These are phyloP conservation scores for Ustilago loliicola DNA, from an alignment of 1,284 basidiomycete genomes.

Conservation along the genomic window DNA sequence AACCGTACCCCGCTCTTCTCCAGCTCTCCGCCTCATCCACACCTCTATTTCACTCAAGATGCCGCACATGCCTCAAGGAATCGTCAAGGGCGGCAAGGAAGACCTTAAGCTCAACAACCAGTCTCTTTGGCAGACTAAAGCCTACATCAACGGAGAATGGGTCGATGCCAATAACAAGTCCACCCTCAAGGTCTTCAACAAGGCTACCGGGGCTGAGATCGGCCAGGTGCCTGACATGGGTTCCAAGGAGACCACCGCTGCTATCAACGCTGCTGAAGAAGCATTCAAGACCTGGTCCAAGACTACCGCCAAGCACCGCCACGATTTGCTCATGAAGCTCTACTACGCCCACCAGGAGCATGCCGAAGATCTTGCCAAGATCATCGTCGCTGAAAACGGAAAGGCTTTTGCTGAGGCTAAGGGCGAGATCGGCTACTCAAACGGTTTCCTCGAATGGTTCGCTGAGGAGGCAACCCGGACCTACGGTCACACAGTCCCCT, in stretches of 20 bases:
- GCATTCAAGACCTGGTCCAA: slow-evolving; percentile 65
- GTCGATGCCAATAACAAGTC: slow-evolving; percentile 50
- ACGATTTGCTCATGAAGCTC: slow-evolving; percentile 65
- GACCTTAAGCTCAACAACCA: slow-evolving; percentile 62
- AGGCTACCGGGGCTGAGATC: slow-evolving; percentile 66
- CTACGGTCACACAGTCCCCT: slow-evolving; percentile 84
- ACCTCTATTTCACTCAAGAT: slow-evolving; percentile 36
- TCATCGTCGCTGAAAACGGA: slow-evolving; percentile 69
- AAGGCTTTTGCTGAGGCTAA: slow-evolving; percentile 66
- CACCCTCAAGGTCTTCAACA: slow-evolving; percentile 66
- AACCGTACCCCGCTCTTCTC: background rate
- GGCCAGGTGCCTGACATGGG: slow-evolving; percentile 65
- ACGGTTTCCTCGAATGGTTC: slow-evolving; percentile 69
- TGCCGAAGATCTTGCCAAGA: slow-evolving; percentile 66
- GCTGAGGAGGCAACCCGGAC: slow-evolving; percentile 62
- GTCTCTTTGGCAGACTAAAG: slow-evolving; percentile 56
- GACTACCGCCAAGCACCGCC: slow-evolving; percentile 65
- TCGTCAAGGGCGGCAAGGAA: slow-evolving; percentile 66
- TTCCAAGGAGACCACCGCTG: slow-evolving; percentile 56
- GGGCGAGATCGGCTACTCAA: slow-evolving; percentile 67
- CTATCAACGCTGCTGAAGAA: slow-evolving; percentile 62
- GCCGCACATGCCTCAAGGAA: slow-evolving; percentile 67
- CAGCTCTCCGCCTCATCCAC: slow-evolving; percentile 17
- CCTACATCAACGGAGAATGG: slow-evolving; percentile 68
- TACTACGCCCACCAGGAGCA: slow-evolving; percentile 59